Evolutionary conservation across 345 rosid genomes (phyloP), one percentile per base, ranked within the genome.

Genomic region (Hevea brasiliensis): DNA sequence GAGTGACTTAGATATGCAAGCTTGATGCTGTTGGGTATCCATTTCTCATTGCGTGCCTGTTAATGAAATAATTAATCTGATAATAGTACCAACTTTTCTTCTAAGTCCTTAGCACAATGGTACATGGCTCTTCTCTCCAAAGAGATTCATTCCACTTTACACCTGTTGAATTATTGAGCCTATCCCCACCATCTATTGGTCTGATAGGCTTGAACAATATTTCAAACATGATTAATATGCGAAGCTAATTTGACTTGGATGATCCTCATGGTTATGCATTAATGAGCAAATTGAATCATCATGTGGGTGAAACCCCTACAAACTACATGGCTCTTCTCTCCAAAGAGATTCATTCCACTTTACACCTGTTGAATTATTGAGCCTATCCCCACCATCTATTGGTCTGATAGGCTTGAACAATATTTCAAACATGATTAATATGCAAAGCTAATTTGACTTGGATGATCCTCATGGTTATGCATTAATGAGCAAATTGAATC

Each of bases 1-100:
- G 20, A 75, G 73, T 53, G 78, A 68, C 45, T 44, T 75, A 42
- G 73, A 68, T 60, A 26, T 35, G 2, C 37, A 32, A 64, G 42
- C 53, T 15, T 64, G 53, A 23, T 18, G 7, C 12, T 67, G 3
- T 26, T 9, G 3, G 50, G 42, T 15, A 8, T 13, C 20, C 9
- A 27, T 67, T 21, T 27, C 10, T 40, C 32, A 20, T 9, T 63
- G 24, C 32, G 18, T 41, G 29, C 24, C 17, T 35, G 20, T 45
- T 27, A 20, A 6, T 32, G 35, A 21, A 65, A 15, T 7, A 20
- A 23, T 48, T 14, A 7, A 65, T 47, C 8, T 65, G 24, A 21
- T 47, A 24, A 65, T 65, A 15, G 20, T 26, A 0, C 20, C 40
- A 8, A 15, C 41, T 66, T 20, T 18, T 27, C 13, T 67, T 50